These are phyloP conservation scores for Cenchrus americanus DNA, from an alignment of 176 grass and related monocot species.

Conservation along the genomic window DNA sequence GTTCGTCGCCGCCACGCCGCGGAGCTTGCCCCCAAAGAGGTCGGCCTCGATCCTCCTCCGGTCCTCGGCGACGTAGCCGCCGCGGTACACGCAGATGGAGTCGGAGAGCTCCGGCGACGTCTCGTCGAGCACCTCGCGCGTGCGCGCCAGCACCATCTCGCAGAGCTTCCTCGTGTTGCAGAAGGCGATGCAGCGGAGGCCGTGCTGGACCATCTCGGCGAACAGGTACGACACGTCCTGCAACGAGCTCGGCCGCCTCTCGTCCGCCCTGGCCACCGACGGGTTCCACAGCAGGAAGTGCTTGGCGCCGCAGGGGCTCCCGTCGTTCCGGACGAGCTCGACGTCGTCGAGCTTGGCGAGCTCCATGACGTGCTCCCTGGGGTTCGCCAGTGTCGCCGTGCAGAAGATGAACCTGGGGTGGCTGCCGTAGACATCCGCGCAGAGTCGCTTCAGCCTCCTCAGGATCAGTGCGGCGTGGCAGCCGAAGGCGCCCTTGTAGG, in stretches of 20 bases:
- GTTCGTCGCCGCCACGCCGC: slow-evolving; percentile 72
- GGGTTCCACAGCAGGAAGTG: slow-evolving; percentile 78
- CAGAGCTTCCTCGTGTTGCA: slow-evolving; percentile 80
- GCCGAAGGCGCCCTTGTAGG: slow-evolving; percentile 82
- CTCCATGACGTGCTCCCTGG: slow-evolving; percentile 67
- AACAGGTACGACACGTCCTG: slow-evolving; percentile 59
- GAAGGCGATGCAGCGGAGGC: slow-evolving; percentile 80
- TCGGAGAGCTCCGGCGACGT: slow-evolving; percentile 31
- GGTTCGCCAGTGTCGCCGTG: slow-evolving; percentile 75
- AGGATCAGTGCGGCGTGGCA: slow-evolving; percentile 71
- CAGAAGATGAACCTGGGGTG: slow-evolving; percentile 63
- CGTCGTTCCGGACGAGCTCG: slow-evolving; percentile 57
- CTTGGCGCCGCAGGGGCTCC: slow-evolving; percentile 66
- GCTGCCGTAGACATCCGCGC: slow-evolving; percentile 57
- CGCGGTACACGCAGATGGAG: slow-evolving; percentile 72
- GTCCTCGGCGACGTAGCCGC: slow-evolving; percentile 66
- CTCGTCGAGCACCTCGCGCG: slow-evolving; percentile 63
- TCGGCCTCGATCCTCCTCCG: slow-evolving; percentile 72
- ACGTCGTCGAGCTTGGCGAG: slow-evolving; percentile 52
- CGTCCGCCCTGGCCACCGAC: slow-evolving; percentile 11
- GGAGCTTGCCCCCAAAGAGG: slow-evolving; percentile 58
- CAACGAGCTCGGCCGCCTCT: slow-evolving; percentile 37
- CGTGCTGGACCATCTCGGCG: slow-evolving; percentile 72
- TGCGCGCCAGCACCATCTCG: slow-evolving; percentile 54
- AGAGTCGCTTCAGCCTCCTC: slow-evolving; percentile 52